Conservation (phyloP, 164 flowering plant genomes). For the Annona cherimola region DNA sequence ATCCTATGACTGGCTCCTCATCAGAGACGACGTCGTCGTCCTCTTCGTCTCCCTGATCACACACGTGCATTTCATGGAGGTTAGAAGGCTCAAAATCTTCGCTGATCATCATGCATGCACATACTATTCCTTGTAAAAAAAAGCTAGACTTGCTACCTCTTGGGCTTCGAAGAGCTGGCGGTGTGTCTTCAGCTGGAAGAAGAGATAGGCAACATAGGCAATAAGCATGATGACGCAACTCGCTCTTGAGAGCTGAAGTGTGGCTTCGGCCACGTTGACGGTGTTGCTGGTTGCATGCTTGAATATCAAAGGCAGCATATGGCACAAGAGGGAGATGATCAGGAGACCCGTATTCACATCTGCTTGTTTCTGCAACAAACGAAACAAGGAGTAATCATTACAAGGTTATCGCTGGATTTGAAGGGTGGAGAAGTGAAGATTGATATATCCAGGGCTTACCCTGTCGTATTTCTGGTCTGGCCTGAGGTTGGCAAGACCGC, state of each 20-base stretch:
- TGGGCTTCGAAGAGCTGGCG: slow-evolving; percentile 58
- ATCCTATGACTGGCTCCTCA: slow-evolving; percentile 63
- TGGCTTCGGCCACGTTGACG: slow-evolving; percentile 16
- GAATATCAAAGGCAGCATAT: slow-evolving; percentile 64
- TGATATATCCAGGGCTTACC: slow-evolving; percentile 28
- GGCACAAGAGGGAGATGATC: slow-evolving; percentile 66
- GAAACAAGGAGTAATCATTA: neutral
- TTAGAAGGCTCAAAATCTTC: neutral
- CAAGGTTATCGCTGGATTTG: neutral
- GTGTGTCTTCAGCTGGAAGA: slow-evolving; percentile 83
- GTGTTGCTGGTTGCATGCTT: slow-evolving; percentile 20
- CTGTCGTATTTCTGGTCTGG: slow-evolving; percentile 65
- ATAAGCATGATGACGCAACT: slow-evolving; percentile 78
- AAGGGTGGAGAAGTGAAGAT: neutral
- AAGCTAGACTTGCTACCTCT: slow-evolving; percentile 31
- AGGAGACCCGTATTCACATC: slow-evolving; percentile 71
- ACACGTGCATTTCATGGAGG: neutral
- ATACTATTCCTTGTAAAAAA: neutral
- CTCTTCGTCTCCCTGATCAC: slow-evolving; percentile 20
- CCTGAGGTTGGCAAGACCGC: slow-evolving; percentile 60
- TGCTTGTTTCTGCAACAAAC: slow-evolving; percentile 66
- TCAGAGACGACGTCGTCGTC: slow-evolving; percentile 26
- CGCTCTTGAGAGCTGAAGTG: slow-evolving; percentile 61
- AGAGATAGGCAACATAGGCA: slow-evolving; percentile 57
- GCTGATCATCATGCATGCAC: neutral